Evolutionary conservation across 2,329 filamentous ascomycete species (phyloP), one percentile per base, ranked within the genome.

Genomic region (Alternaria atra): DNA sequence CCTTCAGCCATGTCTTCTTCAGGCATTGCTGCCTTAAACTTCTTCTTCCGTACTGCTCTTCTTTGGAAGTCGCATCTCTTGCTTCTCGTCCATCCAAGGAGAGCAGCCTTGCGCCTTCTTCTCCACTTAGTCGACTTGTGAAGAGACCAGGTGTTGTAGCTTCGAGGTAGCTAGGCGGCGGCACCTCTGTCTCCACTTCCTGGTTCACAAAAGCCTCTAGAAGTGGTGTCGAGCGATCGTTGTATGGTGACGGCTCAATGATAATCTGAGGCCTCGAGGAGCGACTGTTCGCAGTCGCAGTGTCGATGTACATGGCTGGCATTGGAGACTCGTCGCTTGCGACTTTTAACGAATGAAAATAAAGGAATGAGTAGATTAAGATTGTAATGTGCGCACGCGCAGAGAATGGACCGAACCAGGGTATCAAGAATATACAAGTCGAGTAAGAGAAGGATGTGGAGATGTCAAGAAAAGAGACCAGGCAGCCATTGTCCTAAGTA

Each of bases 71-170:
- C 3, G 61, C 60, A 53, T 63, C 58, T 43, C 65, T 47, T 60
- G 67, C 55, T 59, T 67, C 57, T 58, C 58, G 32, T 27, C 66
- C 69, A 57, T 71, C 65, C 25, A 58, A 61, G 17, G 66, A 61
- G 20, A 78, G 54, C 40, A 78, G 53, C 27, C 74, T 62, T 5
- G 73, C 70, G 3, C 66, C 74, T 54, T 78, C 74, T 52, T 76
- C 74, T 10, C 71, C 68, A 37, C 70, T 75, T 13, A 69, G 52
- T 44, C 73, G 60, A 13, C 62, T 64, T 17, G 68, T 70, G 54
- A 74, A 77, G 2, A 72, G 65, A n/a, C 67, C 66, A 32, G 75
- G 74, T 4, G 75, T 78, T 8, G 74, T 78, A 7, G 75, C 75
- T 59, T 77, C 75, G 1, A 77, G 65, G 55, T 77, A 77, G 15